Conservation (phyloP, 176 grass and related monocot genomes). For the Bolboschoenus planiculmis region DNA sequence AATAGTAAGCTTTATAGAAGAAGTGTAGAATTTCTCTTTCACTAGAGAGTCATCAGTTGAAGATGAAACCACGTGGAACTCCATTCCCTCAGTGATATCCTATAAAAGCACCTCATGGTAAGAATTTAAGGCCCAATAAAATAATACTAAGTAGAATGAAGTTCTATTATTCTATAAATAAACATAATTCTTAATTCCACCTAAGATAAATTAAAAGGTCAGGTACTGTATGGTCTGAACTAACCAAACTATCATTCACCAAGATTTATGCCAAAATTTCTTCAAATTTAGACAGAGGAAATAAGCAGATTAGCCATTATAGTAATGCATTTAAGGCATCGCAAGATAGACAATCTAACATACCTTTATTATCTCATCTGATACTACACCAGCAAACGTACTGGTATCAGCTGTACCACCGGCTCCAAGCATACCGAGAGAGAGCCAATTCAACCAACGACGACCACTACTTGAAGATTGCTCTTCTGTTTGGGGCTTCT, state of each 20-base stretch:
- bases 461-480: slow-evolving; percentile 40
- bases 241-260: background rate
- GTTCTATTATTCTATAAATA: background rate
- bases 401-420: slow-evolving; percentile 77
- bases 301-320: background rate
- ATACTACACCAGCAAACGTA: slow-evolving; percentile 91
- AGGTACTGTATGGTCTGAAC: background rate
- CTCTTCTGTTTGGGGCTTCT: slow-evolving; percentile 50
- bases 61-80: slow-evolving; percentile 77
- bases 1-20: slow-evolving; percentile 47
- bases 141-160: background rate
- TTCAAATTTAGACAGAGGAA: background rate
- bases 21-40: slow-evolving; percentile 53
- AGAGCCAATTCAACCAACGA: slow-evolving; percentile 96
- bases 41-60: slow-evolving; percentile 41
- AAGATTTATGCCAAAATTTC: slow-evolving; percentile 7
- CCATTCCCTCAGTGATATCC: slow-evolving; percentile 93
- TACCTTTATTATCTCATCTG: slow-evolving; percentile 97
- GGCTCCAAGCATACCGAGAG: slow-evolving; percentile 97
- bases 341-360: slow-evolving; percentile 11
- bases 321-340: background rate
- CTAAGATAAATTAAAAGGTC: background rate
- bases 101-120: slow-evolving; percentile 19
- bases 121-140: background rate
- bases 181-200: background rate